These are phyloP conservation scores for Plantago coronopus DNA, from an alignment of 305 asterid species.

Conservation along the genomic window DNA sequence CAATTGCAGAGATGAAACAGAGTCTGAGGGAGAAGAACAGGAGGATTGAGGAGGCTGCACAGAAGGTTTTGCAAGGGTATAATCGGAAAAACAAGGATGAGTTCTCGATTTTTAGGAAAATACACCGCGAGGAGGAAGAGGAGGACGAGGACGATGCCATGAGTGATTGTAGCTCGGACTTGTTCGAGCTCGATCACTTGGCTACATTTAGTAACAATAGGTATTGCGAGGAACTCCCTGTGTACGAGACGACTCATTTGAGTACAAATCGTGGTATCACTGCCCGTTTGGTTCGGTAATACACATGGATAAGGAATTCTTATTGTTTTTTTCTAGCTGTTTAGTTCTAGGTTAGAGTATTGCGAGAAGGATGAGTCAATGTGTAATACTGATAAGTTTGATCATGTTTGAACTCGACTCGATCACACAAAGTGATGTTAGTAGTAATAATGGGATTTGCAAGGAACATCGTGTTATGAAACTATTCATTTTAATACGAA, in stretches of 20 bases:
- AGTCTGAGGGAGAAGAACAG: conserved; percentile 22
- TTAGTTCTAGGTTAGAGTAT: conserved; percentile 10
- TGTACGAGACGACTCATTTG: conserved; percentile 71
- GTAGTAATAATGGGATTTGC: conserved; percentile 39
- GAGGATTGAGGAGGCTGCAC: conserved; percentile 22
- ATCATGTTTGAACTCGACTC: conserved; percentile 68
- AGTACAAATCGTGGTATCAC: conserved; percentile 48
- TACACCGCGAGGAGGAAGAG: conserved; percentile 20
- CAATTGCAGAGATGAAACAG: conserved; percentile 10
- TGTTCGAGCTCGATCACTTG: conserved; percentile 75
- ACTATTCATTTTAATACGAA: conserved; percentile 56
- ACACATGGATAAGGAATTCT: conserved; percentile 6
- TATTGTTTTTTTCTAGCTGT: not conserved
- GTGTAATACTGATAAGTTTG: conserved; percentile 78
- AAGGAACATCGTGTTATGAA: conserved; percentile 86
- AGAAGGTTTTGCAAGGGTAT: conserved; percentile 21
- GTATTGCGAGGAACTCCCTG: conserved; percentile 73
- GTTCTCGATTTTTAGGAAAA: conserved; percentile 18
- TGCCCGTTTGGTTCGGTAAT: conserved; percentile 49
- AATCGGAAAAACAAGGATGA: conserved; percentile 16
- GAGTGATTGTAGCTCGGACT: conserved; percentile 82
- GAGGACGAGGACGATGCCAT: conserved; percentile 44
- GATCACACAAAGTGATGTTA: conserved; percentile 50
- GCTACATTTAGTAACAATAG: conserved; percentile 42
- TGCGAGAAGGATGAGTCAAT: conserved; percentile 27